Percentiles rank a stretch among this genome's conserved stretches.
These are phyloP conservation scores for Hypomyces rosellus DNA, from an alignment of 2,329 filamentous ascomycete genomes.

Conservation along the genomic window DNA sequence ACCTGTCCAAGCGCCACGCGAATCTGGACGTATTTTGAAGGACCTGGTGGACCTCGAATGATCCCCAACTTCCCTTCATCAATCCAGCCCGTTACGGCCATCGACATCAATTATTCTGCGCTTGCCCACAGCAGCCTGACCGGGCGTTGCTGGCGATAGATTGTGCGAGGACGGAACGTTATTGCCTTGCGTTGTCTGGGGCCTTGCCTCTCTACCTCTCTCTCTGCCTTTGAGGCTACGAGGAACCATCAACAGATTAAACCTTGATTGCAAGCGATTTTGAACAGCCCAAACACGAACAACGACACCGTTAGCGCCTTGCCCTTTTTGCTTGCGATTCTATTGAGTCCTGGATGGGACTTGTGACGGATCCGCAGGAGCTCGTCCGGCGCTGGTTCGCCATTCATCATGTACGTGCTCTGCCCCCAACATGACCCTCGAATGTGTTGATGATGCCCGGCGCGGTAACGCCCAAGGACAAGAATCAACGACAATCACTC, in stretches of 20 bases:
- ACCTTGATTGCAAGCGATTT: not conserved
- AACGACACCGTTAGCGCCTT: not conserved
- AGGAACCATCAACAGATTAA: slow-evolving; percentile 1
- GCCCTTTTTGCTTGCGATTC: not conserved
- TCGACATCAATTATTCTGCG: slow-evolving; percentile 7
- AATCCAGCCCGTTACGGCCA: slow-evolving; percentile 8
- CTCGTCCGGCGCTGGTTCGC: slow-evolving; percentile 16
- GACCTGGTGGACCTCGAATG: slow-evolving; percentile 9
- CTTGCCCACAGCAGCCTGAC: not conserved
- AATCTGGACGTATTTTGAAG: slow-evolving; percentile 16
- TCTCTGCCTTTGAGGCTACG: slow-evolving; percentile 3
- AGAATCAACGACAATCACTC: not conserved
- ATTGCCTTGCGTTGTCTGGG: not conserved
- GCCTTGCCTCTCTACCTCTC: not conserved
- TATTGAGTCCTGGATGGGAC: slow-evolving; percentile 16
- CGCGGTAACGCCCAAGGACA: not conserved
- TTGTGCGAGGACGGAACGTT: not conserved
- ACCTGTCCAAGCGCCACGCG: slow-evolving; percentile 16
- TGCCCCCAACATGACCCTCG: not conserved
- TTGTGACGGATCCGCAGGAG: slow-evolving; percentile 6
- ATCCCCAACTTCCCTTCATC: slow-evolving; percentile 13
- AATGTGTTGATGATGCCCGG: not conserved
- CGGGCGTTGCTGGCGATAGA: not conserved
- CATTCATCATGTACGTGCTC: slow-evolving; percentile 19
- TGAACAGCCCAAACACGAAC: not conserved